Evolutionary conservation across 257 asterid genomes (phyloP).

Genomic region (Nicotiana tomentosiformis): DNA sequence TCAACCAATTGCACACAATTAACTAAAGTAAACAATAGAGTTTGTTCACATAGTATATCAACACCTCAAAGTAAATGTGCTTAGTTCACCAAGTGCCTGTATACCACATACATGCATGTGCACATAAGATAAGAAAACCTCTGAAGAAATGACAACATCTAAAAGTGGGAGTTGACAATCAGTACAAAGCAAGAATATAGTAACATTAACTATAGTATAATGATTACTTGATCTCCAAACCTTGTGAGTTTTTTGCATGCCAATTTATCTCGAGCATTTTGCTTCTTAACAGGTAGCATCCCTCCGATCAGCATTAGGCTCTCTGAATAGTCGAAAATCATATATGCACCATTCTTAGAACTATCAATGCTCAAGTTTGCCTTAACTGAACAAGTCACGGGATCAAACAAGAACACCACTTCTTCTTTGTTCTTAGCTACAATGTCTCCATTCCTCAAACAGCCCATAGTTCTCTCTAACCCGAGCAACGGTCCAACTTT

Average conservation of each 20-base stretch:
- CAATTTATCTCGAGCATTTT: neutral
- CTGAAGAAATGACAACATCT: neutral
- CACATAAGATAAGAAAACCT: neutral
- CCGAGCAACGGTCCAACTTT: neutral
- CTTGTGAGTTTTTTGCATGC: neutral
- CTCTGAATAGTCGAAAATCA: slow-evolving; percentile 1
- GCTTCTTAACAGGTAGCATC: slow-evolving; percentile 3
- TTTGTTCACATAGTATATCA: neutral
- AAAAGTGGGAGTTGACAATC: neutral
- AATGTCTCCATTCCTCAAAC: slow-evolving; percentile 16
- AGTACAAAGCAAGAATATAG: neutral
- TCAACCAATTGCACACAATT: neutral
- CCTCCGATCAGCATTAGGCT: neutral
- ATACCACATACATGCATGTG: neutral
- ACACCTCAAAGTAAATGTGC: neutral
- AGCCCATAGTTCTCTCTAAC: neutral
- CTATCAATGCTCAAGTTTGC: neutral
- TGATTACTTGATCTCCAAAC: neutral
- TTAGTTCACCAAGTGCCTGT: neutral
- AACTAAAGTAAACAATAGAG: neutral
- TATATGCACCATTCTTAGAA: neutral
- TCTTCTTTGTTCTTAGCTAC: neutral
- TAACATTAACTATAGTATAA: neutral
- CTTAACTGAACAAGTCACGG: neutral
- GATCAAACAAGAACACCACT: slow-evolving; percentile 1